Evolutionary conservation across 192 early-diverging fungal genomes (phyloP).

Genomic region (Spinellus fusiger): DNA sequence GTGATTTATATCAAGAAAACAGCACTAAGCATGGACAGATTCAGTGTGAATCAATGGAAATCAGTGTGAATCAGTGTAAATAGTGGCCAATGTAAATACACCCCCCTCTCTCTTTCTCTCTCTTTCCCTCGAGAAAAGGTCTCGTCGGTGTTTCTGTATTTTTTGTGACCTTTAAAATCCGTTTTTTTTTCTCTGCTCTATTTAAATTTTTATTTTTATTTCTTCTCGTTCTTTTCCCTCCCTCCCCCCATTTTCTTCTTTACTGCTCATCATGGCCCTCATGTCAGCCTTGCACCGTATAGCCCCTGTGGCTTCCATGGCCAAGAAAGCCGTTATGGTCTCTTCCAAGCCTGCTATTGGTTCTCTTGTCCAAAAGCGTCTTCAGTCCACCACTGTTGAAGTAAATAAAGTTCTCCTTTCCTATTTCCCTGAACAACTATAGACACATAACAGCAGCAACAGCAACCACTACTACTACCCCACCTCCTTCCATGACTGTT

Average conservation of each 20-base stretch:
- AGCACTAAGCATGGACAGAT: no score
- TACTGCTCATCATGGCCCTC: slow-evolving; percentile 26
- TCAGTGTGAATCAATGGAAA: no score
- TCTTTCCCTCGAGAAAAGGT: no score
- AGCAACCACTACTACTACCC: no score
- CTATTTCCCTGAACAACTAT: neutral
- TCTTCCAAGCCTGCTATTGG: slow-evolving; percentile 14
- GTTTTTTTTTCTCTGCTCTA: slow-evolving; percentile 9
- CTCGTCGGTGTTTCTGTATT: no score
- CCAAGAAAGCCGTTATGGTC: slow-evolving; percentile 18
- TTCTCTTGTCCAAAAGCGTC: slow-evolving; percentile 28
- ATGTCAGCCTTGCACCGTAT: slow-evolving; percentile 23
- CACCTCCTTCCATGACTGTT: neutral
- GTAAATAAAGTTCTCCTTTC: slow-evolving; percentile 6
- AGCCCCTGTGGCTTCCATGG: slow-evolving; percentile 20
- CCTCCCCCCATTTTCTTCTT: slow-evolving; percentile 23
- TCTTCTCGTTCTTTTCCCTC: slow-evolving; percentile 2
- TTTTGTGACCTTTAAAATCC: slow-evolving; percentile 1
- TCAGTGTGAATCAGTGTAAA: no score
- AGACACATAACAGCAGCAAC: no score
- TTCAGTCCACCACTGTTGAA: slow-evolving; percentile 26
- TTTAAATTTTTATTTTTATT: slow-evolving; percentile 14
- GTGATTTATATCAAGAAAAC: no score
- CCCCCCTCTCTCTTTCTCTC: no score
- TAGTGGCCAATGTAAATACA: no score